Evolutionary conservation across 2,329 filamentous ascomycete species (phyloP), one percentile per base, ranked within the genome.

Genomic region (Simplicillium aogashimaense): DNA sequence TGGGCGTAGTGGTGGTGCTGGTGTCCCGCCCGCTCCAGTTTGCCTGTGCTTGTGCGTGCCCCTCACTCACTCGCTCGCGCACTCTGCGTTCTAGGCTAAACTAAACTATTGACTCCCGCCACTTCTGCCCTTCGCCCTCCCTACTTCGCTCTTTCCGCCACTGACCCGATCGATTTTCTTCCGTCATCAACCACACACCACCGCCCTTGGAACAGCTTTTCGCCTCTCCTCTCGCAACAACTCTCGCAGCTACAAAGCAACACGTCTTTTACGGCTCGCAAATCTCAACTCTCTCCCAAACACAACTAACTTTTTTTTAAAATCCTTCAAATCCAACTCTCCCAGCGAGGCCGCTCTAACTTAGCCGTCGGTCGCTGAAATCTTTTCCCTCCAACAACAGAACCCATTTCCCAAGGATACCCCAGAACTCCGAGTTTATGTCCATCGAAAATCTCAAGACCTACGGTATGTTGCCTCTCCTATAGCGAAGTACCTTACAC

Each of bases 401-500:
- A 67, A 70, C 64, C 67, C 64, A 61, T 73, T 67, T 73, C 70
- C 72, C 68, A 62, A 63, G 56, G 64, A 62, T 54, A 67, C 69
- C 73, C 72, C 67, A 61, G 60, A 76, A 80, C 79, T 77, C 74
- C 81, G 81, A 84, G 83, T 89, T 87, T 89, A 92, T 92, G 86
- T 92, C 86, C 81, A 92, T 92, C 85, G 85, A 92, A 88, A 94
- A 94, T 79, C 84, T 94, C 72, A 92, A 92, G 81, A 81, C 83
- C 76, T 87, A 87, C 81, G 86, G 86, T 92, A 72, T 63, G 85
- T 74, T 42, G 13, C 16, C 6, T n/a, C 9, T 25, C 16, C 28
- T 15, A 30, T 20, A 7, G 12, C n/a, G 35, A 9, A 9, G 37
- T 16, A 5, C 20, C 20, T 6, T 25, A 25, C 20, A 25, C 9